phyloP scores from a whole-genome alignment of 2,329 filamentous ascomycete genomes.

The Ilyonectria sp. region DNA sequence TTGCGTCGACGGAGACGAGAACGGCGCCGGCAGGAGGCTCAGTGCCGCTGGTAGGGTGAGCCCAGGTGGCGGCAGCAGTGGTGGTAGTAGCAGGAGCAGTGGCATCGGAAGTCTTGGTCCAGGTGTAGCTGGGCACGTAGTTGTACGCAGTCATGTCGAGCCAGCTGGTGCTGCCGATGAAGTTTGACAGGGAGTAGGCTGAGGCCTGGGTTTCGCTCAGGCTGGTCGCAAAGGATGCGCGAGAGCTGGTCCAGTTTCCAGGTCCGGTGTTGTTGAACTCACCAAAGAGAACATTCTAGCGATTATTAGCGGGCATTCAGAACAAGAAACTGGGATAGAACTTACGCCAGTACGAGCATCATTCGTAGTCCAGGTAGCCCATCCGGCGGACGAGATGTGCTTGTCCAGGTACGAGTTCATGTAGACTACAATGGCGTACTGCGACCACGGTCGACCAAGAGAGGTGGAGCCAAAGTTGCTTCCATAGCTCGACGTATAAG shows the following conservation, averaged over 20 bases:
- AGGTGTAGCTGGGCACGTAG: constrained; percentile 40
- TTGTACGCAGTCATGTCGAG: constrained; percentile 45
- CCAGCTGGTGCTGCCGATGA: constrained; percentile 43
- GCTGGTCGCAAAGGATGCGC: constrained; percentile 42
- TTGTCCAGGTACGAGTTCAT: constrained; percentile 63
- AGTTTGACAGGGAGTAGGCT: constrained; percentile 35
- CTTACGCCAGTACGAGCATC: constrained; percentile 68
- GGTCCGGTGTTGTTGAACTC: constrained; percentile 73
- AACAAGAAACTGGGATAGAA: background rate
- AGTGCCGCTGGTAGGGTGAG: constrained; percentile 57
- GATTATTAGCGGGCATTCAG: background rate
- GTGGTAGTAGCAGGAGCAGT: constrained; percentile 33
- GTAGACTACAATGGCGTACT: constrained; percentile 63
- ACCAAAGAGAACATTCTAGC: constrained; percentile 62
- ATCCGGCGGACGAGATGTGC: constrained; percentile 44
- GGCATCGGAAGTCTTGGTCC: constrained; percentile 9
- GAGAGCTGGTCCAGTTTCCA: constrained; percentile 40
- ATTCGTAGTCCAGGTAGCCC: constrained; percentile 67
- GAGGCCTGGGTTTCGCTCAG: constrained; percentile 39
- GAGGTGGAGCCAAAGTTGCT: constrained; percentile 56
- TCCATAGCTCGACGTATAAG: constrained; percentile 46
- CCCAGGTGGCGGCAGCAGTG: constrained; percentile 45
- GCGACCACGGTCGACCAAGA: constrained; percentile 63
- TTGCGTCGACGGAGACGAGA: constrained; percentile 55
- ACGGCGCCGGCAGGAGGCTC: constrained; percentile 58